Evolutionary conservation across 495 filamentous ascomycete genomes (phyloP).

Genomic region (Podospora pseudoanserina): DNA sequence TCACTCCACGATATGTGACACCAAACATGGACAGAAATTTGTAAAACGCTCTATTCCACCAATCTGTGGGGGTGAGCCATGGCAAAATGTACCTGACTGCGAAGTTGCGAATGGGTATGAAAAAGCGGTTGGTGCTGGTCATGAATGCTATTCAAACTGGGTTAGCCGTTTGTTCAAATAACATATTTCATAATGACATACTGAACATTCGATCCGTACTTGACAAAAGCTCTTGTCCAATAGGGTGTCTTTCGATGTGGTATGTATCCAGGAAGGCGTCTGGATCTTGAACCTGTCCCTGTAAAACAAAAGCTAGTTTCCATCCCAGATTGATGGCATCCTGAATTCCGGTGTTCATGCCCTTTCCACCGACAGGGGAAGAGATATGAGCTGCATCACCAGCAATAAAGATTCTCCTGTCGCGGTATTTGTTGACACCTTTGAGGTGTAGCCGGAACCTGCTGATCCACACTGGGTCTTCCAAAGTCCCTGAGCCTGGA

Average conservation of each 20-base stretch:
- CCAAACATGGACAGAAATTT: constrained; percentile 31
- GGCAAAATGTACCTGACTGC: constrained; percentile 37
- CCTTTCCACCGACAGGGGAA: constrained; percentile 55
- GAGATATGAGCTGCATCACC: constrained; percentile 60
- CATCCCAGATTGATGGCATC: constrained; percentile 59
- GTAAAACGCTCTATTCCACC: background rate
- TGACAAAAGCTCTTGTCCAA: constrained; percentile 38
- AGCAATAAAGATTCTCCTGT: constrained; percentile 48
- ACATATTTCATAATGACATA: constrained; percentile 9
- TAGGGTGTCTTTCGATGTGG: constrained; percentile 36
- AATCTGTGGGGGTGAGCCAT: constrained; percentile 21
- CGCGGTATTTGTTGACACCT: constrained; percentile 33
- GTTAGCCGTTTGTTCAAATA: constrained; percentile 24
- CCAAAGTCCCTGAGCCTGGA: constrained; percentile 30
- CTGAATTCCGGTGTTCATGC: constrained; percentile 60
- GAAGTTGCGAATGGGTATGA: constrained; percentile 32
- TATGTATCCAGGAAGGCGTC: constrained; percentile 37
- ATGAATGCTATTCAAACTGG: constrained; percentile 22
- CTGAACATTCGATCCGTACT: constrained; percentile 5
- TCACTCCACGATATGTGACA: background rate
- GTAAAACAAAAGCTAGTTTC: constrained; percentile 45
- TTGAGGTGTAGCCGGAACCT: constrained; percentile 42
- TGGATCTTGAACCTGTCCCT: background rate
- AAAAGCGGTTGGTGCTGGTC: constrained; percentile 30
- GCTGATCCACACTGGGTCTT: constrained; percentile 38